Percentiles rank a stretch among this genome's conserved stretches.
Evolutionary conservation across 305 asterid genomes (phyloP).

Genomic region (Lippia alba): DNA sequence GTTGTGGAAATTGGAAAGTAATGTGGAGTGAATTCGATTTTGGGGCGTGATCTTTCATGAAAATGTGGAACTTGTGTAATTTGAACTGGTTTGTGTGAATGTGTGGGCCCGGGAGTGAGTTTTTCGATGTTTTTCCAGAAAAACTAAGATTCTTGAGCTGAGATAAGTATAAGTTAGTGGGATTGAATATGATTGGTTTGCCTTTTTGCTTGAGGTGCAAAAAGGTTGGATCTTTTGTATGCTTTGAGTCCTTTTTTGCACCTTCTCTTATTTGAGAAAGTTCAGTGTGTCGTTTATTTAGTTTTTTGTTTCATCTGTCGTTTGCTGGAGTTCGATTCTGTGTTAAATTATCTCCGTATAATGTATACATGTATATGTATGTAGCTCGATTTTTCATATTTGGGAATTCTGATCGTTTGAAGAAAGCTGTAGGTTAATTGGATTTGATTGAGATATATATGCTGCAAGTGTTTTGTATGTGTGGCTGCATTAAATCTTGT

Average conservation of each 20-base stretch:
- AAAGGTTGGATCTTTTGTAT: slow-evolving; percentile 33
- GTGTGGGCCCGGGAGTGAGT: too few species aligned
- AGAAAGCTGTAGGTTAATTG: slow-evolving; percentile 9
- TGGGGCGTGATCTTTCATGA: too few species aligned
- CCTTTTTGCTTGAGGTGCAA: slow-evolving; percentile 31
- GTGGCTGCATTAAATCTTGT: slow-evolving; percentile 1
- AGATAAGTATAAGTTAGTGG: slow-evolving; percentile 7
- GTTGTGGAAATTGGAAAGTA: not conserved
- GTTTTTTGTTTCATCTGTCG: slow-evolving; percentile 2
- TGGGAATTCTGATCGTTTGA: not conserved
- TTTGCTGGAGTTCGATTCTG: not conserved
- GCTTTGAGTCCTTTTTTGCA: not conserved
- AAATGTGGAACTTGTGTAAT: too few species aligned
- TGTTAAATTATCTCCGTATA: too few species aligned
- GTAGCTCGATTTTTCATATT: not conserved
- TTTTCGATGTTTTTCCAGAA: too few species aligned
- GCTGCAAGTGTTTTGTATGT: slow-evolving; percentile 1
- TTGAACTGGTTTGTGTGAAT: too few species aligned
- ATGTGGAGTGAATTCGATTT: too few species aligned
- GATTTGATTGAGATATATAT: slow-evolving; percentile 1
- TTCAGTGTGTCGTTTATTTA: not conserved
- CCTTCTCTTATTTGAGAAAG: slow-evolving; percentile 20
- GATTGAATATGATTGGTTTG: slow-evolving; percentile 3
- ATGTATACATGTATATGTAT: too few species aligned
- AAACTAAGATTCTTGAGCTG: not conserved